Base-by-base conservation (phyloP, 148 eudicot species). In the Rhododendron ferrugineum region DNA sequence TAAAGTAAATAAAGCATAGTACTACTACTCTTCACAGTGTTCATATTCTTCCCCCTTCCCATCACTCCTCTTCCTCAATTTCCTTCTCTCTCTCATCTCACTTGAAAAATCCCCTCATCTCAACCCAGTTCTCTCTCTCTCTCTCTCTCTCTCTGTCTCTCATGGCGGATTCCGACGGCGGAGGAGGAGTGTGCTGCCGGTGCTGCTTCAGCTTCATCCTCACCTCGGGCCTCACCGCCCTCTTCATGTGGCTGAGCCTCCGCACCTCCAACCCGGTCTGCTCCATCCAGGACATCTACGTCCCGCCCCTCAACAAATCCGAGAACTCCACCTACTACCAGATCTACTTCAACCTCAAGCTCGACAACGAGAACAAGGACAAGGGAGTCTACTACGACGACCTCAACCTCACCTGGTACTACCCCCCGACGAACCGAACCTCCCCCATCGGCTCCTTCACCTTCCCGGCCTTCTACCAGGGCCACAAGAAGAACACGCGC, bases 231-330 rank as follows among this genome's bases (percentile, higher is more conserved):
- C 49, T 96, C 77, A 81, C 93, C 0, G 92, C 95, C 23, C 91
- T 96, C 44, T 92, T 93, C 86, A 28, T 96, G 54, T 95, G 98
- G 98, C 92, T 95, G 0, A 87, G 87, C 62, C 91, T 96, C n/a
- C 90, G 90, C 3, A 26, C 89, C 79, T 22, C 86, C 7, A 80
- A 79, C 13, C 99, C 99, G 32, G 86, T 72, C 2, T 92, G 91
- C 88, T 93, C 97, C 30, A 91, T 96, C 84, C 92, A 93, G 66
- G 58, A 89, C 8, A 85, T 96, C 56, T 85, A 91, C 93, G 85
- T 92, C 34, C 92, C 91, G 78, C 83, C 90, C 90, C 94, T 96
- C 89, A 89, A 93, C 89, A 85, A 82, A 74, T 30, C 94, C 72
- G 74, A 84, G 0, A 90, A 90, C 80, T 73, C 90, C 74, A 68